Percentiles rank a stretch among this genome's conserved stretches.
Evolutionary conservation across 2,329 filamentous ascomycete species (phyloP).

Genomic region (Colletotrichum neosansevieriae): DNA sequence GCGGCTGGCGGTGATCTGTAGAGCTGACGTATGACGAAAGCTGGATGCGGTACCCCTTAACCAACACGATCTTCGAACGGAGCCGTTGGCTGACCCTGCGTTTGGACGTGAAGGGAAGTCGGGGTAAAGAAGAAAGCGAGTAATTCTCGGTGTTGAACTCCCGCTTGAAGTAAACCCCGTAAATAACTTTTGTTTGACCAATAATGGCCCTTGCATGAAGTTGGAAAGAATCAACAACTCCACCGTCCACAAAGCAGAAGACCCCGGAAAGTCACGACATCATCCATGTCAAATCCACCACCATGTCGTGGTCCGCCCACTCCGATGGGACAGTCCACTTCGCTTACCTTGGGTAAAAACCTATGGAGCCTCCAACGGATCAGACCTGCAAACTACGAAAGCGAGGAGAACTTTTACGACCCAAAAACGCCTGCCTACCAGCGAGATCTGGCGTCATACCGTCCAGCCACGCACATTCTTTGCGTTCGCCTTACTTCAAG

Average conservation of each 20-base stretch:
- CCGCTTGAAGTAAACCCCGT: background rate
- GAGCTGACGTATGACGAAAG: conserved; percentile 4
- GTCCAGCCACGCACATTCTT: conserved; percentile 36
- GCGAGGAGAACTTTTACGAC: background rate
- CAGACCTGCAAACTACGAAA: too few species aligned
- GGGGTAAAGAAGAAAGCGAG: background rate
- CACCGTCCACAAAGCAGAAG: background rate
- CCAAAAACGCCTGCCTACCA: background rate
- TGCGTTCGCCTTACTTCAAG: background rate
- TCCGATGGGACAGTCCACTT: conserved; percentile 35
- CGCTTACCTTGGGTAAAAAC: conserved; percentile 12
- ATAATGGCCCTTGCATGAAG: conserved; percentile 23
- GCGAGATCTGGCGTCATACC: conserved; percentile 20
- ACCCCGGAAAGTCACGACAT: conserved; percentile 19
- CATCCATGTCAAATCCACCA: conserved; percentile 32
- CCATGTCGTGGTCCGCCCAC: conserved; percentile 35
- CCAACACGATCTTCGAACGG: conserved; percentile 3
- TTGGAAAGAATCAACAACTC: background rate
- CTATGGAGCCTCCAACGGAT: conserved; percentile 14
- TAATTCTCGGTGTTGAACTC: background rate
- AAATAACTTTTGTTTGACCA: conserved; percentile 12
- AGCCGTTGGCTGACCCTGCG: conserved; percentile 6
- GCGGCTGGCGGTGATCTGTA: conserved; percentile 3
- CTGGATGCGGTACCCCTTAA: background rate
- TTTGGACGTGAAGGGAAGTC: background rate